Base-by-base conservation (phyloP, 169 alveolate genomes). In the Plasmodium billcollinsi region DNA sequence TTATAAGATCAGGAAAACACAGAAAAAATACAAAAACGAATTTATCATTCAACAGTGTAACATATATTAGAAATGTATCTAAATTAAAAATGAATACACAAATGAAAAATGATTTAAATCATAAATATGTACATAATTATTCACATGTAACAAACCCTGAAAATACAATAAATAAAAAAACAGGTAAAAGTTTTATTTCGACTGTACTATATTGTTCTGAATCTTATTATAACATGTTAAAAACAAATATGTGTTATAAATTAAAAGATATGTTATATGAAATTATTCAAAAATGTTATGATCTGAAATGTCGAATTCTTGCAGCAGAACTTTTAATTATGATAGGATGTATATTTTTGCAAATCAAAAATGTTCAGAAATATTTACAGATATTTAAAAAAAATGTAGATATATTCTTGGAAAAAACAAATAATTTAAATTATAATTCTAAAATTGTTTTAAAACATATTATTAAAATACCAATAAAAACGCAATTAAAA, bases 201-300 rank as follows among this genome's bases (percentile, higher is more conserved):
- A 29, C 18, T 29, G 1, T 50, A 45, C 12, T 5, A 39, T 6
- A 18, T 58, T 85, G 49, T 5, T 29, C 61, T 11, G 20, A 15
- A 18, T 83, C 54, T 18, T 29, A 45, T 15, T 59, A 70, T 4
- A 33, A 58, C 14, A 14, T 58, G 2, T 59, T 29, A n/a, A 86
- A 50, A 72, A 14, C 26, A 26, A 21, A 59, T 45, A 56, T 86
- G 15, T 72, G 86, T 26, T 72, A 7, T 39, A 86, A 86, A 72
- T 20, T 86, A 72, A 86, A 72, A 86, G 71, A 18, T 21, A 26
- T 86, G 75, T 29, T 86, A 18, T 72, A 61, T 58, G 92, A 86
- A 86, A 72, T 86, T 61, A 74, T 86, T 39, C 86, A 65, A 45
- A 62, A 69, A 29, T 86, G 92, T 33, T 86, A 86, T 45, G 92